A percentile compares a stretch with the other conserved stretches of the same genome.
Conservation (phyloP, 192 early-diverging fungal genomes). For the Coemansia sp. region DNA sequence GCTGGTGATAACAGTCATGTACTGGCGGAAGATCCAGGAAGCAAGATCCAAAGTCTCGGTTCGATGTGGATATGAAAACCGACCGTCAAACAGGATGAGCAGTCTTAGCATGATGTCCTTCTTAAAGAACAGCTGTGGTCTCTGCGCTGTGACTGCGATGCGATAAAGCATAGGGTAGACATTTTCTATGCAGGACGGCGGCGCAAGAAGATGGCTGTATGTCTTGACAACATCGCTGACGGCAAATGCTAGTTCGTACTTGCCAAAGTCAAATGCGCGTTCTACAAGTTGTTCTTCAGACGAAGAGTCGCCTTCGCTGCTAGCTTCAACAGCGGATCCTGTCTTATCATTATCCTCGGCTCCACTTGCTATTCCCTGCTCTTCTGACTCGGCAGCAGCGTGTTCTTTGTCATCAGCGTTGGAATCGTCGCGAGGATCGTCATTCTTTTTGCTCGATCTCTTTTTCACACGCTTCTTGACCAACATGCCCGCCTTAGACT, state of each 20-base stretch:
- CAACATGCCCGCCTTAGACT: constrained; percentile 25
- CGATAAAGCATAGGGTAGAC: constrained; percentile 49
- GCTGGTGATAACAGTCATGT: constrained; percentile 36
- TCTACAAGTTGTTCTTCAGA: constrained; percentile 29
- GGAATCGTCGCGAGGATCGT: constrained; percentile 1
- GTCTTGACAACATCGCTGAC: constrained; percentile 32
- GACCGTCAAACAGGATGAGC: constrained; percentile 38
- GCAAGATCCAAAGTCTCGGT: constrained; percentile 37
- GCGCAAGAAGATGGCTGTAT: constrained; percentile 33
- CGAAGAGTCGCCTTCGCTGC: constrained; percentile 8
- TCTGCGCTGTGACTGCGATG: constrained; percentile 30
- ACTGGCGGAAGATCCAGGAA: constrained; percentile 52
- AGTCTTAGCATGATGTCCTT: constrained; percentile 25
- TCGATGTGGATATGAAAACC: constrained; percentile 23
- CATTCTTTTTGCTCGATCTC: constrained; percentile 10
- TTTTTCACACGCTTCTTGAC: constrained; percentile 32
- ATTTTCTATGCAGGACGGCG: constrained; percentile 35
- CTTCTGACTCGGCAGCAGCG: constrained; percentile 2
- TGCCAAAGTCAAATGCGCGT: constrained; percentile 27
- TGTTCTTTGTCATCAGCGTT: neutral
- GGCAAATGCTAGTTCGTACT: constrained; percentile 43
- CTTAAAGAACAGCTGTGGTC: constrained; percentile 45
- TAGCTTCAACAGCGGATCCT: neutral
- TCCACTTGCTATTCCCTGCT: constrained; percentile 3
- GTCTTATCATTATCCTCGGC: constrained; percentile 6